These are phyloP conservation scores for Fusarium neocosmosporiellum DNA, from an alignment of 2,329 filamentous ascomycete genomes.

Conservation along the genomic window DNA sequence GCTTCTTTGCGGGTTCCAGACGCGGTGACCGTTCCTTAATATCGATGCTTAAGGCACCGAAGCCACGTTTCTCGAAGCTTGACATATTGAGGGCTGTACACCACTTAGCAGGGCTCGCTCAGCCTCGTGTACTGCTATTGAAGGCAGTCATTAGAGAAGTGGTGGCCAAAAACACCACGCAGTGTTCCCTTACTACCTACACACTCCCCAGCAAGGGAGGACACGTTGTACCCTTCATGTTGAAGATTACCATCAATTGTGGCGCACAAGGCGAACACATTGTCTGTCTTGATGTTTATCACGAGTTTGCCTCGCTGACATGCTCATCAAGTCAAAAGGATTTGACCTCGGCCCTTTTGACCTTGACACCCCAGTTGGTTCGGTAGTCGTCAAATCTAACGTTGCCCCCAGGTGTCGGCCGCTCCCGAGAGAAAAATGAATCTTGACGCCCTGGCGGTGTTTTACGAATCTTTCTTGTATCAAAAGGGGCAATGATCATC, in stretches of 20 bases:
- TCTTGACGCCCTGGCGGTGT: conserved; percentile 17
- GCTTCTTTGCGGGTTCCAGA: conserved; percentile 21
- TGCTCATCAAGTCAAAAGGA: not conserved
- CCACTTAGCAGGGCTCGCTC: conserved; percentile 9
- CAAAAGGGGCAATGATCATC: conserved; percentile 40
- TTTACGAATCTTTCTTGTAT: conserved; percentile 5
- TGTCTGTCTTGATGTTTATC: not conserved
- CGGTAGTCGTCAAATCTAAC: conserved; percentile 34
- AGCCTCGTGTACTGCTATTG: conserved; percentile 4
- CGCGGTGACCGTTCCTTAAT: conserved; percentile 19
- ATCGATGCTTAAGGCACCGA: conserved; percentile 21
- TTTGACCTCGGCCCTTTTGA: conserved; percentile 23
- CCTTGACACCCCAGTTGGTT: conserved; percentile 10
- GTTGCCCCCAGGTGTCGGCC: conserved; percentile 36
- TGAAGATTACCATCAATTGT: not conserved
- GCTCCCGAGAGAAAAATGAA: conserved; percentile 36
- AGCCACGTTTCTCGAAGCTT: conserved; percentile 38
- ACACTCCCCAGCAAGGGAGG: not conserved
- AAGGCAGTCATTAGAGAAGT: not conserved
- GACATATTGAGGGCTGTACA: conserved; percentile 5
- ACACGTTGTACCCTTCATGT: not conserved
- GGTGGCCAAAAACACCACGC: not conserved
- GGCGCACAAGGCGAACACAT: not conserved
- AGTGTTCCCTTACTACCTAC: not conserved
- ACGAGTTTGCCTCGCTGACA: conserved; percentile 2